Evolutionary conservation across 768 basidiomycete genomes (phyloP).

Genomic region (Chalciporus sphaerocephalus): DNA sequence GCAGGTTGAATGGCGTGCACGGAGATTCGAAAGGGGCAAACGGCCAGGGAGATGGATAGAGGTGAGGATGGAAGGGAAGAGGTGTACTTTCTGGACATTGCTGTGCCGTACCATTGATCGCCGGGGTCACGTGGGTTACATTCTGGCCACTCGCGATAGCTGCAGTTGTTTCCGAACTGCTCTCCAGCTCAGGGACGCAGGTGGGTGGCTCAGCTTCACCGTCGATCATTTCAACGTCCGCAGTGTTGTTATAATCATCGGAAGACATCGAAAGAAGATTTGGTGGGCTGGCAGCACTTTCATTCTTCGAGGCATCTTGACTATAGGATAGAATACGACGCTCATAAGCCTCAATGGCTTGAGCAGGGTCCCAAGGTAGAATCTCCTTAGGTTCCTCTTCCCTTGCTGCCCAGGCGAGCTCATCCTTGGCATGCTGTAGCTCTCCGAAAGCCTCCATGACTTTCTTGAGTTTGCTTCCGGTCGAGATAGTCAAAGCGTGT

Average conservation of each 20-base stretch:
- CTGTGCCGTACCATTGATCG: not conserved
- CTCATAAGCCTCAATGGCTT: conserved; percentile 12
- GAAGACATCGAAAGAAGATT: not conserved
- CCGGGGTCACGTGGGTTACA: not conserved
- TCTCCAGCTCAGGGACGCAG: not conserved
- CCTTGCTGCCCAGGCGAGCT: conserved; percentile 19
- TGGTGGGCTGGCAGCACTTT: not conserved
- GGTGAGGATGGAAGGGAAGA: conserved; percentile 26
- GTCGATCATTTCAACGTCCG: not conserved
- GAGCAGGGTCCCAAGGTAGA: conserved; percentile 11
- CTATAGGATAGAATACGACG: not conserved
- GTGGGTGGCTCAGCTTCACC: no score
- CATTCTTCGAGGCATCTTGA: not conserved
- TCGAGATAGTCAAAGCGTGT: conserved; percentile 3
- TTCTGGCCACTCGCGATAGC: not conserved
- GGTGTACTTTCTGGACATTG: not conserved
- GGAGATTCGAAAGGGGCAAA: conserved; percentile 34
- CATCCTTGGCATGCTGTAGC: conserved; percentile 10
- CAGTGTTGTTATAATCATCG: not conserved
- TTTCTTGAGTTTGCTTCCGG: conserved; percentile 21
- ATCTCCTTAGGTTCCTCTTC: conserved; percentile 22
- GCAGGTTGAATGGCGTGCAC: conserved; percentile 21
- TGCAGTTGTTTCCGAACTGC: not conserved
- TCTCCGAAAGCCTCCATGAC: conserved; percentile 19
- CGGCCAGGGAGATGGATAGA: conserved; percentile 41